These are phyloP conservation scores for Phialophora macrospora DNA, from an alignment of 2,329 filamentous ascomycete species.

Conservation along the genomic window DNA sequence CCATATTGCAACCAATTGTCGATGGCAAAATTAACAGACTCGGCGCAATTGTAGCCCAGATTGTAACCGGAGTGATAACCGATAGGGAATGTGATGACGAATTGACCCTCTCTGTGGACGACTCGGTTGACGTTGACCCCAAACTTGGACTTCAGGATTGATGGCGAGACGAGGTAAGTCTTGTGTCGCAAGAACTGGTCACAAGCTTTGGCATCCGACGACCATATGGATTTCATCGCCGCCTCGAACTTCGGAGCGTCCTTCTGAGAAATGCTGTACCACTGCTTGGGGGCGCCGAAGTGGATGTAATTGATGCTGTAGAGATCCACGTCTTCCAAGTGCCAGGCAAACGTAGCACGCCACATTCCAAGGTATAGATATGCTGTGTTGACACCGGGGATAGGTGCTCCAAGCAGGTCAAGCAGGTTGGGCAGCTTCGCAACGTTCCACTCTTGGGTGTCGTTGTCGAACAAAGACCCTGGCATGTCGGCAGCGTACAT, in stretches of 20 bases:
- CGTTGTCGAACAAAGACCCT: conserved; percentile 89
- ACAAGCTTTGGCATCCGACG: conserved; percentile 91
- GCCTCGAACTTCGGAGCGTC: conserved; percentile 91
- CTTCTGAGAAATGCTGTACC: conserved; percentile 98
- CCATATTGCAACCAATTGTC: conserved; percentile 95
- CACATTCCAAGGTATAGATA: conserved; percentile 99
- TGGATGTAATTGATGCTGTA: conserved; percentile 99
- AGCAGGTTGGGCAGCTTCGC: conserved; percentile 92
- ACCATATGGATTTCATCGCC: conserved; percentile 85
- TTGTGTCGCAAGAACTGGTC: conserved; percentile 97
- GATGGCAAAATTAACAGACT: conserved; percentile 97
- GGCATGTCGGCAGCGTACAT: conserved; percentile 97
- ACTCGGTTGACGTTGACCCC: conserved; percentile 96
- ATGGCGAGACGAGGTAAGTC: conserved; percentile 93
- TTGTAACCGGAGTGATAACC: conserved; percentile 99
- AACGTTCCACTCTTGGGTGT: conserved; percentile 85
- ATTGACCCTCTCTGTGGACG: conserved; percentile 94
- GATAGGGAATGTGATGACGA: conserved; percentile 97
- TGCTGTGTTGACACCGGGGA: conserved; percentile 96
- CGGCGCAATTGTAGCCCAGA: conserved; percentile 96
- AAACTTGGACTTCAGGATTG: conserved; percentile 82
- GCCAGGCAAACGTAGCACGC: conserved; percentile 99
- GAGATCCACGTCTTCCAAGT: conserved; percentile 95
- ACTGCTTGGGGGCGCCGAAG: conserved; percentile 97
- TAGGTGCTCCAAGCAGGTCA: conserved; percentile 91